A percentile compares a stretch with the other conserved stretches of the same genome.
phyloP scores from a whole-genome alignment of 169 alveolate genomes.

The Plasmodium sp. region DNA sequence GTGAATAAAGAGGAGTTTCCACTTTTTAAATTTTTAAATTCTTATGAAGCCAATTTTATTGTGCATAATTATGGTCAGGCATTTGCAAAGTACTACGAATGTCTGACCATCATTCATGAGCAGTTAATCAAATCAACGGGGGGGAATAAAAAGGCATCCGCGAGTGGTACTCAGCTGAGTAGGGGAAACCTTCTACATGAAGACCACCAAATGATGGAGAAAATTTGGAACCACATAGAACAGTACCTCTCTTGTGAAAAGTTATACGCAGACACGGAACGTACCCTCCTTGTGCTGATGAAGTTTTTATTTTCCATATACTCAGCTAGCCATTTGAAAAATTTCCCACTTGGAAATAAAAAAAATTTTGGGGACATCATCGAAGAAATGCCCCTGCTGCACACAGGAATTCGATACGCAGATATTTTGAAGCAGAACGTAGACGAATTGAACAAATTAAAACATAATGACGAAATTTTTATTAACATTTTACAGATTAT shows the following conservation, averaged over 20 bases:
- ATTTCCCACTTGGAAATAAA: constrained; percentile 6
- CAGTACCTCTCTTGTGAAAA: constrained; percentile 25
- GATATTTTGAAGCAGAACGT: constrained; percentile 82
- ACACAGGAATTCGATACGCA: constrained; percentile 77
- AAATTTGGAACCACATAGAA: constrained; percentile 49
- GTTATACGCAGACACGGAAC: constrained; percentile 46
- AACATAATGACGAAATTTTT: constrained; percentile 66
- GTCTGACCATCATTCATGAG: constrained; percentile 40
- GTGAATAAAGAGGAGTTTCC: background rate
- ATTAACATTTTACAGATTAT: constrained; percentile 80
- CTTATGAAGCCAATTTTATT: background rate
- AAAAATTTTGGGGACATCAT: constrained; percentile 22
- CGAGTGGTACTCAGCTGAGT: background rate
- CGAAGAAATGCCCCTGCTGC: constrained; percentile 49
- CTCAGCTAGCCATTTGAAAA: constrained; percentile 1
- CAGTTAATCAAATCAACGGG: constrained; percentile 35
- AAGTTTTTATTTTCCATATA: constrained; percentile 16
- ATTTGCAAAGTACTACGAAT: constrained; percentile 21
- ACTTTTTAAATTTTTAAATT: constrained; percentile 9
- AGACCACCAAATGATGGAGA: constrained; percentile 15
- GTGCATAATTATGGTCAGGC: constrained; percentile 31
- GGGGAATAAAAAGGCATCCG: background rate
- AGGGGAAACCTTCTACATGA: background rate
- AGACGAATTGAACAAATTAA: constrained; percentile 72
- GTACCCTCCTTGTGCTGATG: constrained; percentile 30